phyloP scores from a whole-genome alignment of 805 yeast species.

The Saturnispora mendoncae region DNA sequence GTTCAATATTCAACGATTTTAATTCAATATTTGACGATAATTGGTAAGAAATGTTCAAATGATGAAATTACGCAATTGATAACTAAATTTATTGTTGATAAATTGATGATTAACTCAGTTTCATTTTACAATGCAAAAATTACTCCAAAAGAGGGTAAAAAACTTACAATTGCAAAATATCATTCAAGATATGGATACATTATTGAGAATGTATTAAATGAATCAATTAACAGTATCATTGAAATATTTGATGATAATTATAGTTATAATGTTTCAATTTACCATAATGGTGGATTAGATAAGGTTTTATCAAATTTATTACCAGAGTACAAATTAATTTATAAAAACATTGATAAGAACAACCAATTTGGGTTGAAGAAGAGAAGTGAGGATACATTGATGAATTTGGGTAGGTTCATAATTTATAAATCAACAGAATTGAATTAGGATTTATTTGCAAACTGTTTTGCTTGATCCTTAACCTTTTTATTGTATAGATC shows the following conservation, averaged over 20 bases:
- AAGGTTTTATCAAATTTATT: constrained; percentile 33
- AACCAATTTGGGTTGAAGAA: constrained; percentile 46
- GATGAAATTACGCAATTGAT: constrained; percentile 16
- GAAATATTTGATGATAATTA: constrained; percentile 77
- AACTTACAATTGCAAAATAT: constrained; percentile 14
- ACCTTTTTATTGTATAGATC: constrained; percentile 68
- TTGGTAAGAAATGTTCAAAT: constrained; percentile 20
- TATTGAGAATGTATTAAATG: constrained; percentile 34
- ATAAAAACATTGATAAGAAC: constrained; percentile 62
- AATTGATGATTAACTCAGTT: constrained; percentile 17
- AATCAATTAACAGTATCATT: constrained; percentile 55
- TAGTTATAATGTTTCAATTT: constrained; percentile 60
- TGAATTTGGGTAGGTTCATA: constrained; percentile 66
- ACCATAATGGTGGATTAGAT: constrained; percentile 45
- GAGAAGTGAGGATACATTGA: constrained; percentile 56
- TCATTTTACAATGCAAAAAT: constrained; percentile 10
- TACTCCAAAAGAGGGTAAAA: not conserved
- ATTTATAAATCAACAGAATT: constrained; percentile 55
- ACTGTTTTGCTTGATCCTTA: constrained; percentile 68
- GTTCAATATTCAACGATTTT: constrained; percentile 17
- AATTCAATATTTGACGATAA: constrained; percentile 20
- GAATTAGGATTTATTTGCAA: constrained; percentile 34
- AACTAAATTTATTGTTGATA: constrained; percentile 22
- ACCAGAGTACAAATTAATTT: constrained; percentile 41
- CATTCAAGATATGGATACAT: constrained; percentile 21